phyloP scores from a whole-genome alignment of 768 basidiomycete species.

The Terana coerulea region DNA sequence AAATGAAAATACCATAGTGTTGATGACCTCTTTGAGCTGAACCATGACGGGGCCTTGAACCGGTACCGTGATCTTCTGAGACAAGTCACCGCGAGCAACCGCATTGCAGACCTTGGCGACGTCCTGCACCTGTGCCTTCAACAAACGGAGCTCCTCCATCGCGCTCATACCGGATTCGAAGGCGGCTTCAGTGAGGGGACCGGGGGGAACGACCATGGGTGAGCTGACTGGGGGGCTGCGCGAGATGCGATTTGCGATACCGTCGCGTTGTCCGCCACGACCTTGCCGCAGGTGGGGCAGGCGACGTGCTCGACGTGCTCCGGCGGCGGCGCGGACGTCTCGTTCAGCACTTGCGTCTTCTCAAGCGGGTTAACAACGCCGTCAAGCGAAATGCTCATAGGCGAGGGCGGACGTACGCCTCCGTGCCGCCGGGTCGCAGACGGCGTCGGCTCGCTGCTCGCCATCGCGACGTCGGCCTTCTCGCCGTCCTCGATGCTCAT shows the following conservation, averaged over 20 bases:
- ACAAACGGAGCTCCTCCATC: conserved; percentile 72
- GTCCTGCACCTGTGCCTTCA: conserved; percentile 79
- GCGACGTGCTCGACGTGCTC: conserved; percentile 35
- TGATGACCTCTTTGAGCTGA: conserved; percentile 32
- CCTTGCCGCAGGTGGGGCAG: conserved; percentile 57
- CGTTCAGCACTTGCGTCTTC: conserved; percentile 21
- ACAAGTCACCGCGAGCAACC: conserved; percentile 47
- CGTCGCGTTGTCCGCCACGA: conserved; percentile 41
- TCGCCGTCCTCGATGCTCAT: conserved; percentile 15
- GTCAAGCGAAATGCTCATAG: conserved; percentile 51
- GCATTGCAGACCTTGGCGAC: conserved; percentile 34
- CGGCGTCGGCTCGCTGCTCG: conserved; percentile 20
- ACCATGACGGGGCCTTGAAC: conserved; percentile 44
- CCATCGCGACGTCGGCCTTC: conserved; percentile 21
- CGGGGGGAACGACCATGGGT: conserved; percentile 47
- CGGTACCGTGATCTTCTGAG: conserved; percentile 50
- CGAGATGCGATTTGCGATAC: conserved; percentile 26
- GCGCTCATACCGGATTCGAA: conserved; percentile 61
- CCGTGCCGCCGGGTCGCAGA: conserved; percentile 7
- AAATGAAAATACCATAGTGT: conserved; percentile 28
- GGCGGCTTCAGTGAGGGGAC: conserved; percentile 52
- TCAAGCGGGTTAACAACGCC: conserved; percentile 33
- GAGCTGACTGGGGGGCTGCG: conserved; percentile 22
- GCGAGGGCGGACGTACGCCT: conserved; percentile 26
- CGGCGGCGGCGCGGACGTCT: conserved; percentile 44